Base-by-base conservation (phyloP, 495 filamentous ascomycete species). In the Saxophila tyrrhenica region DNA sequence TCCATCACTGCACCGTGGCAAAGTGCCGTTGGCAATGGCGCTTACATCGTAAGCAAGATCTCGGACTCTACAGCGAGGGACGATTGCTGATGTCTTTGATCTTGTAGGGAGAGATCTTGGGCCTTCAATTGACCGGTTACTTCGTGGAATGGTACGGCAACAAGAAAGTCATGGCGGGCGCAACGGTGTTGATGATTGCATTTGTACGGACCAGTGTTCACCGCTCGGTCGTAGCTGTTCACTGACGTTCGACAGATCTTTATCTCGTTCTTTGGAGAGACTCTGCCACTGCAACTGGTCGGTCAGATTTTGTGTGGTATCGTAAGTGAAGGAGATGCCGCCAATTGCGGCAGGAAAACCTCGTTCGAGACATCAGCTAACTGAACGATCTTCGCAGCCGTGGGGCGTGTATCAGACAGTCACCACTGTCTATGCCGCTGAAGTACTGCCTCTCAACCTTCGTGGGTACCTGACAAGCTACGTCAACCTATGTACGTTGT, bases 31-130 rank as follows among this genome's bases (percentile, higher is more conserved):
- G 84, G 81, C 56, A 88, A 89, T 63, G 85, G 73, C 49, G 76
- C 48, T 8, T 69, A 71, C 32, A 72, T 75, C 57, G n/a, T n/a
- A n/a, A n/a, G n/a, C n/a, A n/a, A n/a, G n/a, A n/a, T n/a, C n/a
- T n/a, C n/a, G n/a, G n/a, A n/a, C n/a, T n/a, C n/a, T n/a, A n/a
- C n/a, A n/a, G n/a, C n/a, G n/a, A n/a, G n/a, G n/a, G n/a, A n/a
- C n/a, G n/a, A n/a, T n/a, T n/a, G n/a, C n/a, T n/a, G n/a, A n/a
- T n/a, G n/a, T n/a, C n/a, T n/a, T n/a, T n/a, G n/a, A n/a, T n/a
- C n/a, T n/a, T n/a, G n/a, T n/a, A n/a, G n/a, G 85, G 85, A 19
- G 83, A 87, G 67, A 80, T 88, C 43, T 79, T 88, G 55, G 85
- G 85, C 56, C 51, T 67, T 15, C 50, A 60, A 3, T 53, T 65